Percentiles rank a stretch among this genome's conserved stretches.
phyloP scores from a whole-genome alignment of 2,329 filamentous ascomycete species.

The Hirsutella rhossiliensis region DNA sequence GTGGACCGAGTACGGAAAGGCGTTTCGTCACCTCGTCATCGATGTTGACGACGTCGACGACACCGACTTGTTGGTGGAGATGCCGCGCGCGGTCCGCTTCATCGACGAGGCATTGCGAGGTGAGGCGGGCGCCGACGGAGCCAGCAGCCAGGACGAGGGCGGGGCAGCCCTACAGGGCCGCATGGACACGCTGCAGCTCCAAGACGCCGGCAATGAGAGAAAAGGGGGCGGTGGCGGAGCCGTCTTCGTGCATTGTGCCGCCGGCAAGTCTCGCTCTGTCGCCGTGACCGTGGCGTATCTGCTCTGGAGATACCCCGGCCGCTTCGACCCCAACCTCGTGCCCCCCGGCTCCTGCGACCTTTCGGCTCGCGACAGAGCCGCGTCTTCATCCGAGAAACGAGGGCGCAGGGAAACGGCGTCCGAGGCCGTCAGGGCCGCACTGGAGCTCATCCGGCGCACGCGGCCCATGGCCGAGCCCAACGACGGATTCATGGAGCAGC shows the following conservation, averaged over 20 bases:
- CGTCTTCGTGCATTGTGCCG: slow-evolving; percentile 63
- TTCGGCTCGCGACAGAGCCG: slow-evolving; percentile 1
- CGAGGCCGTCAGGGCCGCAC: slow-evolving; percentile 45
- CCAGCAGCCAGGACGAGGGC: slow-evolving; percentile 2
- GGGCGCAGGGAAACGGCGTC: slow-evolving; percentile 22
- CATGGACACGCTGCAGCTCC: slow-evolving; percentile 1
- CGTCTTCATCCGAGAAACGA: slow-evolving; percentile 3
- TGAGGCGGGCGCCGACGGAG: slow-evolving; percentile 8
- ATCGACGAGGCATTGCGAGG: slow-evolving; percentile 54
- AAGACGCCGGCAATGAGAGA: not conserved
- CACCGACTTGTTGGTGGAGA: slow-evolving; percentile 71
- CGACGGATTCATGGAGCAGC: slow-evolving; percentile 78
- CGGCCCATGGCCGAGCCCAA: slow-evolving; percentile 82
- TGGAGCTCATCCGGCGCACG: slow-evolving; percentile 55
- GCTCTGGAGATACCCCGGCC: slow-evolving; percentile 52
- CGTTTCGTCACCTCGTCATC: slow-evolving; percentile 63
- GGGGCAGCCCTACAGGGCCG: slow-evolving; percentile 1
- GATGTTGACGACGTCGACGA: slow-evolving; percentile 87
- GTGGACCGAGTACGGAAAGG: slow-evolving; percentile 35
- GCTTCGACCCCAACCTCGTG: slow-evolving; percentile 30
- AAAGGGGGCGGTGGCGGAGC: slow-evolving; percentile 19
- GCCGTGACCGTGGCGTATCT: slow-evolving; percentile 76
- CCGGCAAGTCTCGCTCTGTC: slow-evolving; percentile 91
- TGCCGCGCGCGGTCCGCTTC: slow-evolving; percentile 68
- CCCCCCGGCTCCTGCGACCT: slow-evolving; percentile 10